phyloP scores from a whole-genome alignment of 345 rosid genomes.

The Psidium friedrichsthalianum region DNA sequence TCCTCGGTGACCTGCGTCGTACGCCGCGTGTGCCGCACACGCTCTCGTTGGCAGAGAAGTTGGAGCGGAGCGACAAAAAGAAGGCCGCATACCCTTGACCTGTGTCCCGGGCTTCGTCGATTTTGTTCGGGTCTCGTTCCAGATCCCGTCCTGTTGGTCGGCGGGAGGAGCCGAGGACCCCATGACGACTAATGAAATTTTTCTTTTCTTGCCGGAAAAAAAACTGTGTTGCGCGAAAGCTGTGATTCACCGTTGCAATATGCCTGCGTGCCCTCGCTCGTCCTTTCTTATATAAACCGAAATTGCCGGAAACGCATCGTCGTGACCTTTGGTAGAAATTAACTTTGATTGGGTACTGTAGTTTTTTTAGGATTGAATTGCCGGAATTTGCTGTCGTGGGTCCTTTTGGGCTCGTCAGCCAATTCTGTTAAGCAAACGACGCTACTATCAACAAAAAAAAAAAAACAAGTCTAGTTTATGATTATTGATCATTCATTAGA shows the following conservation, averaged over 20 bases:
- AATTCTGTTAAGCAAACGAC: no score
- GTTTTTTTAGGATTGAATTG: no score
- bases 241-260: background rate
- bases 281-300: background rate
- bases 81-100: rapidly evolving
- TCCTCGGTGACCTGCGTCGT: no score
- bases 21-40: no score
- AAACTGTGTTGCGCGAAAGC: background rate
- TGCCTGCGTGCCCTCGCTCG: background rate
- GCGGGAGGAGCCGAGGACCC: background rate
- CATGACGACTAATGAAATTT: background rate
- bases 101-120: background rate
- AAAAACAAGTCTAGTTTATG: no score
- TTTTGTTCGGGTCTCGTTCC: background rate
- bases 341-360: background rate
- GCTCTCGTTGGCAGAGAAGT: background rate
- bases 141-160: background rate
- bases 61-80: rapidly evolving
- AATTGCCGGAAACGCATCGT: background rate
- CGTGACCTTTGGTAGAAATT: background rate
- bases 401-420: no score
- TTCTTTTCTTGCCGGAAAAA: background rate
- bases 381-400: no score
- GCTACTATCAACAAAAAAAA: no score
- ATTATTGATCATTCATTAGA: no score